A percentile compares a stretch with the other conserved stretches of the same genome.
phyloP scores from a whole-genome alignment of 305 asterid species.

The Fraxinus greggii region DNA sequence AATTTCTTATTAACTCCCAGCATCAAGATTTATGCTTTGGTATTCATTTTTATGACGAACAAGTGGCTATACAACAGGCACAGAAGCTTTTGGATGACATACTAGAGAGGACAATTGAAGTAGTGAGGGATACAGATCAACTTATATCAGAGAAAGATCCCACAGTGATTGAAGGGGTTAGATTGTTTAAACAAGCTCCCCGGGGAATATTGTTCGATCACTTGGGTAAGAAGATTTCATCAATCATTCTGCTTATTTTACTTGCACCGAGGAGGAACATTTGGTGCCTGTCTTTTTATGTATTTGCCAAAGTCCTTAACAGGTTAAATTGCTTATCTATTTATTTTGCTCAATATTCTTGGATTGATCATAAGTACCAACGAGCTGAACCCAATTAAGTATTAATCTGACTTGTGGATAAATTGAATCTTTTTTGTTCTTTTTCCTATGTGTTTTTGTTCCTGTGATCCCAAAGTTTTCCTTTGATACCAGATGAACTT shows the following conservation, averaged over 20 bases:
- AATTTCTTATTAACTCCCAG: not conserved
- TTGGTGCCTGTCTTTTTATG: not conserved
- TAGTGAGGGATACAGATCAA: slow-evolving; percentile 36
- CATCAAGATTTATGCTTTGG: not conserved
- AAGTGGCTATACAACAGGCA: slow-evolving; percentile 45
- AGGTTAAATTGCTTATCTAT: slow-evolving; percentile 1
- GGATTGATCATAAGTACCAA: not conserved
- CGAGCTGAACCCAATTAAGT: not conserved
- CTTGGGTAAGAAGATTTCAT: slow-evolving; percentile 37
- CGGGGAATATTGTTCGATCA: slow-evolving; percentile 66
- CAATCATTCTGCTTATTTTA: not conserved
- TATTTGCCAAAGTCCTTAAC: not conserved
- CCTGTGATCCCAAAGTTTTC: not conserved
- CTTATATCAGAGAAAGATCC: slow-evolving; percentile 34
- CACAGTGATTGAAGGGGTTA: slow-evolving; percentile 49
- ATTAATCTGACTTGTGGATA: not conserved
- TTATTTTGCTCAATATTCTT: not conserved
- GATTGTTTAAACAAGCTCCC: slow-evolving; percentile 72
- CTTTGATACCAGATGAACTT: slow-evolving; percentile 48
- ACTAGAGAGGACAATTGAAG: slow-evolving; percentile 57
- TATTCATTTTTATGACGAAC: not conserved
- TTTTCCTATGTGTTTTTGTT: not conserved
- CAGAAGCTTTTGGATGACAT: slow-evolving; percentile 55
- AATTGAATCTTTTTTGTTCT: not conserved
- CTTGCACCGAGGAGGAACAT: not conserved